Base-by-base conservation (phyloP, 192 early-diverging fungal species). In the Podila clonocystis region DNA sequence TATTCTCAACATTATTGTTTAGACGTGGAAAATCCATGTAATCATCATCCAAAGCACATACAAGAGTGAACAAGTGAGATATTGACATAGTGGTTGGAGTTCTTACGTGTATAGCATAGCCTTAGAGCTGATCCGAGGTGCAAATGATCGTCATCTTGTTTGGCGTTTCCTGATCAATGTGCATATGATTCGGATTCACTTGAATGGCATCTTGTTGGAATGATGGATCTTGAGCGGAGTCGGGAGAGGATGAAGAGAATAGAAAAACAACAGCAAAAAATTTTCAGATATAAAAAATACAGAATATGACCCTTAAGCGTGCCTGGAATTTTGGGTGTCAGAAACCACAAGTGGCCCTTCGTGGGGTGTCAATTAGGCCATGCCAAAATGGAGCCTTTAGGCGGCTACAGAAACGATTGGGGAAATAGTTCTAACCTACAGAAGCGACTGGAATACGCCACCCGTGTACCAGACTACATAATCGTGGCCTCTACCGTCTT, bases 21-120 rank as follows among this genome's bases (percentile, higher is more conserved):
- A 76, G 74, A 76, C 74, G 34, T 76, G 74, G 74, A 76, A 76
- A 76, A 76, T 65, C 69, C 74, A 67, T 76, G 74, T 76, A 76
- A 60, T 76, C 74, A 76, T 76, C 74, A 76, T 76, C 74, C 74
- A 75, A 60, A 59, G 41, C 52, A 55, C 52, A 55, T 1, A 22
- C 20, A 26, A 22, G 11, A 5, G 20, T 3, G 52, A 55, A 22
- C 20, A 5, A 55, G 52, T 6, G 0, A n/a, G 15, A 55, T 55
- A 24, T 24, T 24, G 24, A 55, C 1, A 8, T 55, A 26, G 0
- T 5, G 24, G 52, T 3, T 4, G 52, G 17, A 5, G 52, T 24
- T 26, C 52, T 55, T 55, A 55, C 52, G 52, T 55, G 52, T 24
- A 24, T 8, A 24, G 41, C 1, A 22, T 52, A 5, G 50, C 15